Base-by-base conservation (phyloP, 345 rosid genomes). In the Eucalyptus sp. region DNA sequence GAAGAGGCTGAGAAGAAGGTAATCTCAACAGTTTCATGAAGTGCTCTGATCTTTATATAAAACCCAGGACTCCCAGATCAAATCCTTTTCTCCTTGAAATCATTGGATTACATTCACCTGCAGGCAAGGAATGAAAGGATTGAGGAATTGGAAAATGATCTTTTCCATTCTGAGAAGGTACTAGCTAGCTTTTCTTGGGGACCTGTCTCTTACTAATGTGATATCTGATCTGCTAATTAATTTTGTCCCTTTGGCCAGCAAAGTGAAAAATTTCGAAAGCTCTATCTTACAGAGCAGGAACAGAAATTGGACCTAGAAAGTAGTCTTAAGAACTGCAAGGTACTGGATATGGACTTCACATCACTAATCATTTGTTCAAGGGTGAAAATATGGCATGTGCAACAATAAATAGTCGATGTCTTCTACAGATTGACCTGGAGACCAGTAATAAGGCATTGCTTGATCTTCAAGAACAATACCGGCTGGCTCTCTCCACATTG, bases 1-100 rank as follows among this genome's bases (percentile, higher is more conserved):
- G 99, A 96, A 84, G 99, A 96, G 93, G 95, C 95, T 89, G 99
- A 96, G 91, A 96, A 97, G 96, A 97, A 97, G 97, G 99, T 96
- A 86, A 52, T 14, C 17, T 86, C 62, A 25, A 43, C 87, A 43
- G 43, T 51, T 86, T 87, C 54, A 11, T 76, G 48, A 44, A 76
- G 84, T 41, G 48, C 84, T 76, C 84, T 76, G 15, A 41, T 76
- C 66, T 86, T 43, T 41, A 52, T 51, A 86, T 86, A 51, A 86
- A 86, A 50, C 44, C 48, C 15, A 52, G 22, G 84, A 41, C 84
- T 76, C 84, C 84, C 14, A 24, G 84, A 41, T 76, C 48, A 76
- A 76, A 41, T 41, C 48, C 29, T 41, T 71, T 51, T 58, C 46
- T 86, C 87, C 64, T 51, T 3, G 25, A 51, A 86, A 51, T n/a